Conservation (phyloP, 257 asterid species). For the Nicotiana sylvestris region DNA sequence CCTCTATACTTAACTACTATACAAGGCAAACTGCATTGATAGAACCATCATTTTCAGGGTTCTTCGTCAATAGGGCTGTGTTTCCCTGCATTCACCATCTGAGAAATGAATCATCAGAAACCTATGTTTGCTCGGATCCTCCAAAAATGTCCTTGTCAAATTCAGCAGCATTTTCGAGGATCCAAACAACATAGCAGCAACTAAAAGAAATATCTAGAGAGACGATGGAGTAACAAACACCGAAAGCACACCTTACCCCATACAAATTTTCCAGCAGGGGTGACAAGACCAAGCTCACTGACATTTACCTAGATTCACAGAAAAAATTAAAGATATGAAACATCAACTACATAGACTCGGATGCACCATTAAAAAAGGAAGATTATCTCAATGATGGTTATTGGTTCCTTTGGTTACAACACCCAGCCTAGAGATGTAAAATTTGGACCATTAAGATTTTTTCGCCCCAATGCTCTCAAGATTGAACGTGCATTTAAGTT, state of each 20-base stretch:
- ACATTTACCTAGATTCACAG: conserved; percentile 57
- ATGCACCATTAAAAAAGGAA: background rate
- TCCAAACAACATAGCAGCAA: background rate
- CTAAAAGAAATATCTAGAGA: background rate
- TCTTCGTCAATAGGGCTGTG: conserved; percentile 74
- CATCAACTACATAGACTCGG: background rate
- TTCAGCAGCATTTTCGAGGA: too few species aligned
- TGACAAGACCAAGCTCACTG: conserved; percentile 78
- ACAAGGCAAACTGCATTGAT: background rate
- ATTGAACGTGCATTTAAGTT: conserved; percentile 79
- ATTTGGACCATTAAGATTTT: conserved; percentile 85
- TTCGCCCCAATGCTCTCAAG: conserved; percentile 85
- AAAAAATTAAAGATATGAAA: background rate
- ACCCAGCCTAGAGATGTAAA: conserved; percentile 66
- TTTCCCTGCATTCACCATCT: conserved; percentile 47
- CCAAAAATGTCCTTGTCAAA: too few species aligned
- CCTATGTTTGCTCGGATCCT: too few species aligned
- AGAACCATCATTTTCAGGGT: conserved; percentile 82
- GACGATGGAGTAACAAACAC: background rate
- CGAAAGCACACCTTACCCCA: conserved; percentile 52
- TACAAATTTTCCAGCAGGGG: conserved; percentile 92
- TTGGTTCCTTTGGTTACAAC: conserved; percentile 72
- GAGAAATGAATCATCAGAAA: background rate
- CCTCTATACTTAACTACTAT: background rate
- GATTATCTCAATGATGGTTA: conserved; percentile 62